phyloP scores from a whole-genome alignment of 345 rosid species.

The Eucalyptus lansdowneana region DNA sequence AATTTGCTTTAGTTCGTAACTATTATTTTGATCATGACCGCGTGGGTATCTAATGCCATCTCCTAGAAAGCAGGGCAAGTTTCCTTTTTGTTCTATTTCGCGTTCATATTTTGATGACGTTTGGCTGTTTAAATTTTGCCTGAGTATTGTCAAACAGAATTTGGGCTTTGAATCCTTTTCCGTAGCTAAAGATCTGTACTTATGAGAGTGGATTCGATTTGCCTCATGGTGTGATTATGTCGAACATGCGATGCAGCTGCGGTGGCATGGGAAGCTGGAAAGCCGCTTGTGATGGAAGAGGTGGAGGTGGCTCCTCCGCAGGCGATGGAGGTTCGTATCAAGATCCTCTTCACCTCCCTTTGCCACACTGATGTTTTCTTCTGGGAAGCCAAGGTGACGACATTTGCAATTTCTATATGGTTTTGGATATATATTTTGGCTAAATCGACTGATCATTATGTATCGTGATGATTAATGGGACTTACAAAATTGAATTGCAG shows the following conservation, averaged over 20 bases:
- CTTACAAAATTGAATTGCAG: background rate
- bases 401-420: background rate
- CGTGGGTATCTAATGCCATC: background rate
- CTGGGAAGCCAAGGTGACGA: constrained; percentile 35
- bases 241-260: constrained; percentile 14
- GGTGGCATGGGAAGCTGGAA: constrained; percentile 50
- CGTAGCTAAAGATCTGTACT: background rate
- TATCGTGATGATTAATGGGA: background rate
- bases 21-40: background rate
- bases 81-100: background rate
- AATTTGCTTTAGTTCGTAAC: background rate
- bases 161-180: background rate
- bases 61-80: background rate
- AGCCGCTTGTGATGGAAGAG: constrained; percentile 36
- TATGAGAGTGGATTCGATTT: background rate
- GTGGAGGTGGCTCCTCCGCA: constrained; percentile 51
- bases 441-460: background rate
- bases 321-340: constrained; percentile 28
- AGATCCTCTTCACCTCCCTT: constrained; percentile 24
- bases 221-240: background rate
- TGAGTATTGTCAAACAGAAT: background rate
- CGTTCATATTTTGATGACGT: background rate
- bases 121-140: background rate
- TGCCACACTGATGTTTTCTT: constrained; percentile 44
- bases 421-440: background rate